Percentiles rank a stretch among this genome's conserved stretches.
Evolutionary conservation across 805 yeast species (phyloP).

Genomic region (Candida xiaguanensis): DNA sequence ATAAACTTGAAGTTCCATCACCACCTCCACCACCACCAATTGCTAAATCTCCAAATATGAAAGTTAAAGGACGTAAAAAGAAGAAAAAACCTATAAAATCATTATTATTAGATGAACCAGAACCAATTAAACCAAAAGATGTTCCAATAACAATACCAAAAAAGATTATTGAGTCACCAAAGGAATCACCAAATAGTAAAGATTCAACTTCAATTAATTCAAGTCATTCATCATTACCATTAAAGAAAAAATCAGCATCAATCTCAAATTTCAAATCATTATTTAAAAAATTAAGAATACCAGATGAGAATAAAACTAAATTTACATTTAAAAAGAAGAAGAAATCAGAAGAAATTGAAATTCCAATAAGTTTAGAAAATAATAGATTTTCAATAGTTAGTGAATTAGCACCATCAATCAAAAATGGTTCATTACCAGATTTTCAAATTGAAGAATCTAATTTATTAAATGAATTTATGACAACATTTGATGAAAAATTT

Average conservation of each 20-base stretch:
- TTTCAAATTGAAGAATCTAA: slow-evolving; percentile 24
- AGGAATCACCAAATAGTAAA: too few relatives aligned
- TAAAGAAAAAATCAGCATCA: slow-evolving; percentile 1
- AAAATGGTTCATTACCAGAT: slow-evolving; percentile 18
- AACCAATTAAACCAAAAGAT: neutral
- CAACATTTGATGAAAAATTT: slow-evolving; percentile 23
- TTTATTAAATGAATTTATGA: slow-evolving; percentile 25
- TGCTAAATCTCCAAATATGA: slow-evolving; percentile 9
- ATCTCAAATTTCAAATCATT: slow-evolving; percentile 14
- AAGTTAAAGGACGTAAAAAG: slow-evolving; percentile 5
- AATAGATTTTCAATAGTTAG: slow-evolving; percentile 7
- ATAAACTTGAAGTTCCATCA: neutral
- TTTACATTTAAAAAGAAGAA: neutral
- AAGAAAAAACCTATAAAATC: neutral
- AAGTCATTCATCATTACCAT: neutral
- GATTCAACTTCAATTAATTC: neutral
- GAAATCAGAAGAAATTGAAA: neutral
- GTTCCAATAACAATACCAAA: too few relatives aligned
- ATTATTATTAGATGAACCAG: neutral
- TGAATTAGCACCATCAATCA: slow-evolving; percentile 5
- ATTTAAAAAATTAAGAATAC: slow-evolving; percentile 9
- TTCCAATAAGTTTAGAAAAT: neutral
- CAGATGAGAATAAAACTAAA: neutral
- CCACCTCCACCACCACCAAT: slow-evolving; percentile 11
- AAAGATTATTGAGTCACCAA: too few relatives aligned